Evolutionary conservation across 331 rosid genomes (phyloP).

Genomic region (Acacia concinna): DNA sequence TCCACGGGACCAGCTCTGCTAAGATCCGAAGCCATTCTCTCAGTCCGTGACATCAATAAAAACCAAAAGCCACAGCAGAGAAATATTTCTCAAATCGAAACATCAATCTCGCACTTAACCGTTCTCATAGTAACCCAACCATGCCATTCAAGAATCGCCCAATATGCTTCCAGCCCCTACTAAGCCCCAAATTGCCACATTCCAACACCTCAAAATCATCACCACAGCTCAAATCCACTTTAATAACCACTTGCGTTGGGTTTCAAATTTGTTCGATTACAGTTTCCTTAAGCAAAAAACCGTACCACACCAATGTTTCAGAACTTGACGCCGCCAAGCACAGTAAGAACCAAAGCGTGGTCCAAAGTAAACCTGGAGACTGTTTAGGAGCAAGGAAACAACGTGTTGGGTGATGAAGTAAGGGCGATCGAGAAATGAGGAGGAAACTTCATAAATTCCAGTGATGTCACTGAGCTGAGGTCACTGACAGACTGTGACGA

Average conservation of each 20-base stretch:
- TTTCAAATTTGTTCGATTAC: conserved; percentile 33
- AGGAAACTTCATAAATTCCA: conserved; percentile 26
- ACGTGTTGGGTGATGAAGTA: neutral
- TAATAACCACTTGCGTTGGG: conserved; percentile 28
- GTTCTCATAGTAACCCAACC: conserved; percentile 48
- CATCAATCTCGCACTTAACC: conserved; percentile 42
- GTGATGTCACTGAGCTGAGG: conserved; percentile 20
- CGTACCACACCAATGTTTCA: conserved; percentile 12
- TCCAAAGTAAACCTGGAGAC: neutral
- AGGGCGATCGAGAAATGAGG: conserved; percentile 22
- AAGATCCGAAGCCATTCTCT: conserved; percentile 72
- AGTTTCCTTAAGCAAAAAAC: conserved; percentile 22
- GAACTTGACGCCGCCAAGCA: conserved; percentile 6
- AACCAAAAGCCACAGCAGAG: conserved; percentile 10
- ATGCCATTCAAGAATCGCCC: conserved; percentile 44
- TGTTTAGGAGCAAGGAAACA: neutral
- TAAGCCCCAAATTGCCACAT: conserved; percentile 35
- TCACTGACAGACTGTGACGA: neutral
- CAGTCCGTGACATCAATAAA: conserved; percentile 55
- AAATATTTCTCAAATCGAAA: conserved; percentile 44
- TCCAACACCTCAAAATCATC: conserved; percentile 35
- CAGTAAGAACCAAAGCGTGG: neutral
- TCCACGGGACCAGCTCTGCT: conserved; percentile 69
- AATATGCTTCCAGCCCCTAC: conserved; percentile 27
- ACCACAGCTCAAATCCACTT: conserved; percentile 44